These are phyloP conservation scores for Cerrena zonata DNA, from an alignment of 1,284 basidiomycete genomes.

Conservation along the genomic window DNA sequence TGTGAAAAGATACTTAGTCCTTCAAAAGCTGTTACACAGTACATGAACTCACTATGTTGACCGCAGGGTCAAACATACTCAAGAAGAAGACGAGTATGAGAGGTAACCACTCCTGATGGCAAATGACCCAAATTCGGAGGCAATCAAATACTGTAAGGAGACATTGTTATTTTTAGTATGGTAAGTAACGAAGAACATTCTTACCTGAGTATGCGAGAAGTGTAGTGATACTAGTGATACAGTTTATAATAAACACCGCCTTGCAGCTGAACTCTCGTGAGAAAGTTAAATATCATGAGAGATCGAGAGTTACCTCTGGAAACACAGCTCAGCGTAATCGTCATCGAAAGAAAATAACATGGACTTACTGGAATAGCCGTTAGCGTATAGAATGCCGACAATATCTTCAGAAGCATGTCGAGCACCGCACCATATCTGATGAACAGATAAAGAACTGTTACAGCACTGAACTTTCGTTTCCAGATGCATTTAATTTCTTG, in stretches of 20 bases:
- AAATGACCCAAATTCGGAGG: not conserved
- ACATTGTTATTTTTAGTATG: not conserved
- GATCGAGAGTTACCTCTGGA: too few relatives aligned
- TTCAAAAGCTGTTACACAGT: too few relatives aligned
- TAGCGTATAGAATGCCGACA: too few relatives aligned
- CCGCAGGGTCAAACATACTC: not conserved
- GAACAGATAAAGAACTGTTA: not conserved
- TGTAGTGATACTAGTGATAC: not conserved
- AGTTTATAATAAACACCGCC: not conserved
- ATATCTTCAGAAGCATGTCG: too few relatives aligned
- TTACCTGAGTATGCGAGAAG: not conserved
- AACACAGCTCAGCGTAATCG: too few relatives aligned
- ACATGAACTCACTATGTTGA: not conserved
- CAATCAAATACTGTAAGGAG: not conserved
- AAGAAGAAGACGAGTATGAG: not conserved
- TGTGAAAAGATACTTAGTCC: too few relatives aligned
- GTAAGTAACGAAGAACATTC: not conserved
- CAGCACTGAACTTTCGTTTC: not conserved
- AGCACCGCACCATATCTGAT: not conserved
- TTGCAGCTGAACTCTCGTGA: not conserved
- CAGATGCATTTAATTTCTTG: conserved; percentile 2
- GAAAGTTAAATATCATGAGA: not conserved
- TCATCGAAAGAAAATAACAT: not conserved
- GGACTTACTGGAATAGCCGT: not conserved
- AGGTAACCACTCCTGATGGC: not conserved